Evolutionary conservation across 1,284 basidiomycete genomes (phyloP).

Genomic region (Cryptococcus jaspeensis): DNA sequence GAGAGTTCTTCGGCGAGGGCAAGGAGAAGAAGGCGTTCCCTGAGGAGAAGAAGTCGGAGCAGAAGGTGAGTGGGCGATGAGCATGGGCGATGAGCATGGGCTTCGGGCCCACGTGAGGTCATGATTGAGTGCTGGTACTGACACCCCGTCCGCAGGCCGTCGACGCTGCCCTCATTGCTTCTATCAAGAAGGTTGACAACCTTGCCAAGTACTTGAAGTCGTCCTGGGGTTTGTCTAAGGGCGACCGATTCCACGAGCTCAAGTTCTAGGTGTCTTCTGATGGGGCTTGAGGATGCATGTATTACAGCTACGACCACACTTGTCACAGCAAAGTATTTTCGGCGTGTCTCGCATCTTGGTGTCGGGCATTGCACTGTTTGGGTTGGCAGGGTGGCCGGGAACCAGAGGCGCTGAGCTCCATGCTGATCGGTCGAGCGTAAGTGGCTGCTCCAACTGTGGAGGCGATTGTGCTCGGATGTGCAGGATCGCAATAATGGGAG

Average conservation of each 20-base stretch:
- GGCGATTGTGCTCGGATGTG: too few relatives aligned
- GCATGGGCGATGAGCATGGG: not conserved
- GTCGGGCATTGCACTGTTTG: too few relatives aligned
- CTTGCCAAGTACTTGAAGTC: slow-evolving; percentile 92
- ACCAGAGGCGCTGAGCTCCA: too few relatives aligned
- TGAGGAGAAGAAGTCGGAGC: slow-evolving; percentile 84
- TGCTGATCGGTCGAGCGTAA: too few relatives aligned
- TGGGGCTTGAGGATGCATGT: slow-evolving; percentile 36
- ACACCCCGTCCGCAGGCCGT: slow-evolving; percentile 52
- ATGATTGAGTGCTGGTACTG: not conserved
- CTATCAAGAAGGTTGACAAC: slow-evolving; percentile 90
- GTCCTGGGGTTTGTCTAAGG: slow-evolving; percentile 92
- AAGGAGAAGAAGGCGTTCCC: slow-evolving; percentile 93
- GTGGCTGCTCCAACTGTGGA: too few relatives aligned
- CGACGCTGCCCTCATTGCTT: slow-evolving; percentile 79
- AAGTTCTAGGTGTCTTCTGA: slow-evolving; percentile 45
- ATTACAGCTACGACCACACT: slow-evolving; percentile 25
- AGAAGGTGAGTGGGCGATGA: slow-evolving; percentile 63
- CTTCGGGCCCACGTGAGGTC: not conserved
- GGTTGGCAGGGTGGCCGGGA: too few relatives aligned
- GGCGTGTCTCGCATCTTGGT: too few relatives aligned
- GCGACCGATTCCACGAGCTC: slow-evolving; percentile 57
- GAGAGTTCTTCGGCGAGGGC: slow-evolving; percentile 93
- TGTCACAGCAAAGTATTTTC: too few relatives aligned
- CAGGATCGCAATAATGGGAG: too few relatives aligned